Conservation (phyloP, 345 rosid species). For the Hibiscus syriacus region DNA sequence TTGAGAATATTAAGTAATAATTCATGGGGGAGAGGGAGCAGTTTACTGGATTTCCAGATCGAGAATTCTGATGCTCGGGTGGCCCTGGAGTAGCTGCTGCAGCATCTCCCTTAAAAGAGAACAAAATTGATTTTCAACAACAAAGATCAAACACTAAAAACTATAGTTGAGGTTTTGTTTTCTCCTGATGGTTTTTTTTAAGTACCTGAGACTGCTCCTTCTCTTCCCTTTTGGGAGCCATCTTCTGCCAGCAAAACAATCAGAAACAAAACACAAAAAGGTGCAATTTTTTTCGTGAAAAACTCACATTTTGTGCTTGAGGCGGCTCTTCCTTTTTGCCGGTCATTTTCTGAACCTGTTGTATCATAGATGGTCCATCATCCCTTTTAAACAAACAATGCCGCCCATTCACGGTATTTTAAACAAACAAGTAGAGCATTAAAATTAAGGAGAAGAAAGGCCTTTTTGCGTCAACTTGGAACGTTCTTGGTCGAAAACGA, state of each 20-base stretch:
- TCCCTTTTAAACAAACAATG: neutral
- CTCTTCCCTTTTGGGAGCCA: constrained; percentile 2
- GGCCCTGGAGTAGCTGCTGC: constrained; percentile 29
- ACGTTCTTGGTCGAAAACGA: neutral
- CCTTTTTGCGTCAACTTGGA: constrained; percentile 4
- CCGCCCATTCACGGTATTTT: no score
- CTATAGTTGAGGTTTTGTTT: neutral
- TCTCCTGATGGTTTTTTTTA: no score
- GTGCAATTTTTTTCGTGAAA: neutral
- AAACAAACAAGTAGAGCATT: no score
- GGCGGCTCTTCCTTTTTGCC: neutral
- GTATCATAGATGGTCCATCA: neutral
- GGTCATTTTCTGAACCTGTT: neutral
- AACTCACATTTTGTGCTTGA: neutral
- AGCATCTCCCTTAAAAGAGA: constrained; percentile 33
- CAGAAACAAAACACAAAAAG: neutral
- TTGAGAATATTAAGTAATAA: neutral
- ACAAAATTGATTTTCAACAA: neutral
- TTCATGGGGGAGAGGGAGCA: neutral
- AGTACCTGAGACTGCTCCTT: neutral
- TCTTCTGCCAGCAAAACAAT: constrained; percentile 1
- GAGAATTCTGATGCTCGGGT: constrained; percentile 29
- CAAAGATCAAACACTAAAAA: neutral
- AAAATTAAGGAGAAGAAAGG: neutral
- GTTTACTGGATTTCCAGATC: constrained; percentile 48